Evolutionary conservation across 129 eudicot genomes (phyloP).

Genomic region (Scalesia atractyloides): DNA sequence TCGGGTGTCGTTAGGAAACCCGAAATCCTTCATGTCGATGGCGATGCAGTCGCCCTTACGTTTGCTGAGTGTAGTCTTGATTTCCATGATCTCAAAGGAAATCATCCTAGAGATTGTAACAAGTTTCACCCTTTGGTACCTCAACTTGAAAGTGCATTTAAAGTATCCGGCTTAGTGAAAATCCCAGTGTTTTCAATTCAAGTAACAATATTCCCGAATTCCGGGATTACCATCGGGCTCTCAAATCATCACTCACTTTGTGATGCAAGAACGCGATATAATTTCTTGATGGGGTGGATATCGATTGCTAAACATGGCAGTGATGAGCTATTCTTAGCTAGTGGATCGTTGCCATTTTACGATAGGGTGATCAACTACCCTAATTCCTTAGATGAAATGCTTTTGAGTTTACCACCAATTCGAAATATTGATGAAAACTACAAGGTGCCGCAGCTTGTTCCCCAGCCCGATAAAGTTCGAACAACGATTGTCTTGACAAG

Average conservation of each 20-base stretch:
- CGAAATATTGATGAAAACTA: background rate
- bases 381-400: background rate
- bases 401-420: background rate
- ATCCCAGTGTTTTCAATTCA: conserved; percentile 42
- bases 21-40: conserved; percentile 36
- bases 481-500: conserved; percentile 33
- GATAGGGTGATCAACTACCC: conserved; percentile 42
- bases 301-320: conserved; percentile 29
- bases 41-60: conserved; percentile 41
- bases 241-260: conserved; percentile 37
- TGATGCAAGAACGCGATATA: conserved; percentile 37
- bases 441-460: conserved; percentile 11
- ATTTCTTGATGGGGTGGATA: conserved; percentile 45
- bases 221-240: conserved; percentile 47
- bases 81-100: conserved; percentile 33
- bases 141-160: background rate
- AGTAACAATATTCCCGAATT: conserved; percentile 46
- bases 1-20: conserved; percentile 1
- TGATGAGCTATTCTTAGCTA: conserved; percentile 3
- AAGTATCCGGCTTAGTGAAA: conserved; percentile 7
- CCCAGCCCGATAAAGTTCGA: conserved; percentile 25
- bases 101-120: conserved; percentile 43
- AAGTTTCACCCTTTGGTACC: conserved; percentile 42
- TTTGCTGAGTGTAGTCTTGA: conserved; percentile 34
- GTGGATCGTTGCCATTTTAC: conserved; percentile 30